Evolutionary conservation across 257 asterid species (phyloP), one percentile per base, ranked within the genome.

Genomic region (Primulina huaijiensis): DNA sequence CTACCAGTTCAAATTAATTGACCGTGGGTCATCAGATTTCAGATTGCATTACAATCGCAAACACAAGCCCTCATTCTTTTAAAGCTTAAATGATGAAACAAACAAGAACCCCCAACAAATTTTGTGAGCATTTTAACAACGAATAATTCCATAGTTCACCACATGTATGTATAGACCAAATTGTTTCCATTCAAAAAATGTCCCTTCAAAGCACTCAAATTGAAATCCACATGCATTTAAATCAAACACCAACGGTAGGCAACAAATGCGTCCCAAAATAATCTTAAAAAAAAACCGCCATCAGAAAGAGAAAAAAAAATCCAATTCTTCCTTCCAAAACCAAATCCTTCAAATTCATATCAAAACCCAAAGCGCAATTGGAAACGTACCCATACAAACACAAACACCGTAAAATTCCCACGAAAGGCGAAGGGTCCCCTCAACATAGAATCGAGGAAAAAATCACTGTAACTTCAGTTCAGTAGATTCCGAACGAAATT

Each of bases 271-370:
- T 23, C 76, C 76, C 72, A 70, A 59, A 31, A 29, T 10, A 55
- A 60, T 27, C 29, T 46, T 38, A 25, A 30, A 25, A 40, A 73
- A 35, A 69, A 72, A 69, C 30, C 66, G 14, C 60, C 71, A 75
- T 33, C 60, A 62, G 35, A 60, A 16, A 29, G 17, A 62, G 67
- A 17, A 4, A 60, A 55, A 66, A 6, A 53, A 37, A 74, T 52
- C 59, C 46, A 23, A 60, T 9, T 50, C 34, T 70, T 21, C 4
- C 65, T 59, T 25, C 64, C 1, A 27, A 19, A 46, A 76, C 19
- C 60, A 62, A 65, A 76, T 76, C 73, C 66, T 75, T 65, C 75
- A 73, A 10, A 46, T n/a, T 17, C 58, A 78, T 4, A 68, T 34
- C 43, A 4, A 2, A 55, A 68, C 14, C 55, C 5, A 34, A 68